Evolutionary conservation across 352 stramenopile species (phyloP).

Genomic region (Phytophthora hybrid): DNA sequence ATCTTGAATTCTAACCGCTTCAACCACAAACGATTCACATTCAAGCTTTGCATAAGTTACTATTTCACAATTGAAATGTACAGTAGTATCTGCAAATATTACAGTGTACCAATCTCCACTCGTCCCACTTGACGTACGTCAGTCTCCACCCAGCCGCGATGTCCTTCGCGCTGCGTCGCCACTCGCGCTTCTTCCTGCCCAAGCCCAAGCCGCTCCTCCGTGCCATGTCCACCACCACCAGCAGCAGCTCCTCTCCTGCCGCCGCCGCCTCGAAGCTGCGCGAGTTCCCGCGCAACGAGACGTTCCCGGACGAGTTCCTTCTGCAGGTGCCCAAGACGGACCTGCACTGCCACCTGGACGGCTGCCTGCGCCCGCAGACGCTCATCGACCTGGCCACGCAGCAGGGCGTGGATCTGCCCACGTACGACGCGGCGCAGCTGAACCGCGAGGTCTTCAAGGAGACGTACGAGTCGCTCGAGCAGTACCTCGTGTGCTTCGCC

Average conservation of each 20-base stretch:
- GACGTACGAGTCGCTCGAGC: conserved; percentile 81
- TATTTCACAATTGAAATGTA: no score
- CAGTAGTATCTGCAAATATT: no score
- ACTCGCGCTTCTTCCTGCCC: conserved; percentile 25
- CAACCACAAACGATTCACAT: no score
- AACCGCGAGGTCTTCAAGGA: conserved; percentile 79
- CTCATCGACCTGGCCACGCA: conserved; percentile 85
- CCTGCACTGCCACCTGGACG: conserved; percentile 90
- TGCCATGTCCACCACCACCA: conserved; percentile 25
- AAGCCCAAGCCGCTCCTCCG: not conserved
- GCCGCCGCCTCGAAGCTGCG: conserved; percentile 2
- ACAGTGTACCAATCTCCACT: no score
- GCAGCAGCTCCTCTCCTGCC: no score
- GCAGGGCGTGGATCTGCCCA: conserved; percentile 76
- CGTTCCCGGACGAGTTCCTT: conserved; percentile 78
- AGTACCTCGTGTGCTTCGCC: conserved; percentile 88
- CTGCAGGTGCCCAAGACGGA: conserved; percentile 82
- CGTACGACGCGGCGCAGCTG: conserved; percentile 71
- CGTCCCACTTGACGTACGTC: not conserved
- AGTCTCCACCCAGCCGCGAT: not conserved
- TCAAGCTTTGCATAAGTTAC: no score
- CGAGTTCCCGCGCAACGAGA: conserved; percentile 60
- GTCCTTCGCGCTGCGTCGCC: conserved; percentile 5
- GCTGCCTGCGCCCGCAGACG: conserved; percentile 80
- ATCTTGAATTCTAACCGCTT: no score